Conservation (phyloP, 176 grass and related monocot genomes). For the Musa acuminata region DNA sequence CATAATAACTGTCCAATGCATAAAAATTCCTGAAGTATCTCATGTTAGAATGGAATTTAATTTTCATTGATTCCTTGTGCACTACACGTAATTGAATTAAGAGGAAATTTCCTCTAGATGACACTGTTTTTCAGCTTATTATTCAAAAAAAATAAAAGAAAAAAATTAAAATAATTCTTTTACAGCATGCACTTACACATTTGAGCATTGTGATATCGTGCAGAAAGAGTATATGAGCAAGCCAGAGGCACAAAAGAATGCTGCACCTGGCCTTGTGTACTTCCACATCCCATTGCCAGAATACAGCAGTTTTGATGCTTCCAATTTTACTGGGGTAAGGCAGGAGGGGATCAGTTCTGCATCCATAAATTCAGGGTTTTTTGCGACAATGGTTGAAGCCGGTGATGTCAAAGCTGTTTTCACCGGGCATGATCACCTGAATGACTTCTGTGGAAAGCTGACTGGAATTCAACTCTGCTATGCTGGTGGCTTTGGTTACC, state of each 20-base stretch:
- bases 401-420: slow-evolving; percentile 86
- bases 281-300: slow-evolving; percentile 96
- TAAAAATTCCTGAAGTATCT: too few species aligned
- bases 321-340: slow-evolving; percentile 72
- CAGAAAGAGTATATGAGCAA: slow-evolving; percentile 49
- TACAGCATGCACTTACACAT: neutral
- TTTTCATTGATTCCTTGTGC: too few species aligned
- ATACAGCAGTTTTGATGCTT: slow-evolving; percentile 48
- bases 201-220: slow-evolving; percentile 7
- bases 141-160: neutral
- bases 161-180: neutral
- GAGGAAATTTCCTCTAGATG: neutral
- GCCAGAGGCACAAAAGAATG: slow-evolving; percentile 44
- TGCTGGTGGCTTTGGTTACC: slow-evolving; percentile 93
- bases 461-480: slow-evolving; percentile 73
- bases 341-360: slow-evolving; percentile 81
- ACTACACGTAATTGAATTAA: too few species aligned
- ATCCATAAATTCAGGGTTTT: slow-evolving; percentile 89
- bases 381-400: slow-evolving; percentile 69
- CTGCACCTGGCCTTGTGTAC: slow-evolving; percentile 68
- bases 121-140: neutral
- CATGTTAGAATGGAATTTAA: too few species aligned
- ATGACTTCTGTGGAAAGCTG: slow-evolving; percentile 83
- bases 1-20: too few species aligned
- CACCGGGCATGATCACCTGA: slow-evolving; percentile 77